Evolutionary conservation across 768 basidiomycete genomes (phyloP).

Genomic region (Phanerochaete carnosa): DNA sequence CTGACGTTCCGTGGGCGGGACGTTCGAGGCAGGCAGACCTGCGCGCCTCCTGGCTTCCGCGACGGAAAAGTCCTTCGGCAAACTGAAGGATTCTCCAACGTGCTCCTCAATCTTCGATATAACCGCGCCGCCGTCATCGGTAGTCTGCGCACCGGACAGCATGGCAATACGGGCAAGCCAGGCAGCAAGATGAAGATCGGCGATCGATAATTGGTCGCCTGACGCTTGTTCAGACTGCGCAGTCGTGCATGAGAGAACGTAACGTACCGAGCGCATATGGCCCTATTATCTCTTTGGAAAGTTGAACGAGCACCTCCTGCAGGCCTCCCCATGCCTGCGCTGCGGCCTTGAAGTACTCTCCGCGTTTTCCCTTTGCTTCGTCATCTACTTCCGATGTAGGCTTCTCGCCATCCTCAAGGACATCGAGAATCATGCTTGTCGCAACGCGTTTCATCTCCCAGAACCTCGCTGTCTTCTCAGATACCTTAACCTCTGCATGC

Average conservation of each 20-base stretch:
- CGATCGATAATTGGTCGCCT: conserved; percentile 84
- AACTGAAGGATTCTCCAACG: conserved; percentile 42
- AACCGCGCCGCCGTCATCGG: conserved; percentile 48
- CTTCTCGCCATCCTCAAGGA: conserved; percentile 44
- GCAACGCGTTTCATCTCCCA: conserved; percentile 56
- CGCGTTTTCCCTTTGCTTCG: conserved; percentile 36
- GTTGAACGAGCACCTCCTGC: conserved; percentile 39
- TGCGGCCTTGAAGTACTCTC: conserved; percentile 48
- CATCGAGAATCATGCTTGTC: conserved; percentile 40
- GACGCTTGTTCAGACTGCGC: not conserved
- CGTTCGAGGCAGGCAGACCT: conserved; percentile 23
- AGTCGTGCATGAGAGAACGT: not conserved
- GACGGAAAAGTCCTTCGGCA: conserved; percentile 41
- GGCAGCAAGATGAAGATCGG: conserved; percentile 75
- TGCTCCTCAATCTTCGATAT: conserved; percentile 51
- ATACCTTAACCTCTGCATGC: conserved; percentile 44
- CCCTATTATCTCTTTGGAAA: conserved; percentile 59
- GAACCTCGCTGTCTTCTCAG: conserved; percentile 58
- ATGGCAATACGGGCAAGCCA: conserved; percentile 66
- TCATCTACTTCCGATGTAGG: conserved; percentile 35
- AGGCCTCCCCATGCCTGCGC: conserved; percentile 50
- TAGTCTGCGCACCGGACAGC: conserved; percentile 50
- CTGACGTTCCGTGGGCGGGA: conserved; percentile 29
- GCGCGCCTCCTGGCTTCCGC: conserved; percentile 29
- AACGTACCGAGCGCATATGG: conserved; percentile 63